Evolutionary conservation across 139 green algal species (phyloP), one percentile per base, ranked within the genome.

Genomic region (Gonium pectorale): DNA sequence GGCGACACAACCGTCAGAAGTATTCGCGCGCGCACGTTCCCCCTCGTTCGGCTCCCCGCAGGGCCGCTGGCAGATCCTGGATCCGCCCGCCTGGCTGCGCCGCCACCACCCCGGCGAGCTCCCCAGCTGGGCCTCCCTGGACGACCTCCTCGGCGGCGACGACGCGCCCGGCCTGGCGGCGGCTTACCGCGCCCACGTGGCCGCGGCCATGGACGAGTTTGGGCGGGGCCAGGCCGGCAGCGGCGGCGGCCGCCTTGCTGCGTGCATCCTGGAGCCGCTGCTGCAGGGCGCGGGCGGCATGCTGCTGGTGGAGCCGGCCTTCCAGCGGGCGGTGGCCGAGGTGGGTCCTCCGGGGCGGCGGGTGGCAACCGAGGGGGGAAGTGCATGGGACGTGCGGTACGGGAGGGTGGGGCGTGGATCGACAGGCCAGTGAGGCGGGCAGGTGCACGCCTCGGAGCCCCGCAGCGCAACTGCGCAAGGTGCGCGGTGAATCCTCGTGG

Each of bases 241-340:
- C 54, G 49, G 73, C 82, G 68, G 71, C 63, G 49, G 67, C 19
- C 68, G 66, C 21, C 56, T 95, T 37, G 93, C 86, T 0, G 94
- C 92, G 1, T 88, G 85, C 44, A 92, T 99, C 26, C 86, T 99
- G 46, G 96, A 99, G 92, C 96, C 96, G 2, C 83, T 97, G 59
- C 46, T 98, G 78, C 96, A 98, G 90, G 97, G 96, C 5, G 96
- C 97, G 19, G 97, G 97, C 0, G 97, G 97, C 64, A 99, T 99
- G 97, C 80, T 95, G 46, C 67, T 98, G 46, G 86, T 98, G 22
- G 97, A 99, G 86, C 97, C 97, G 0, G 83, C 94, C 21, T 99
- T 96, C 88, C 97, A 99, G 90, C 67, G 90, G 1, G 74, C 86
- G 11, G 66, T 98, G 67, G 94, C 90, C 43, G 52, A 91, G 86